Percentiles rank a stretch among this genome's conserved stretches.
Evolutionary conservation across 2,329 filamentous ascomycete species (phyloP).

Genomic region (Claviceps maximensis): DNA sequence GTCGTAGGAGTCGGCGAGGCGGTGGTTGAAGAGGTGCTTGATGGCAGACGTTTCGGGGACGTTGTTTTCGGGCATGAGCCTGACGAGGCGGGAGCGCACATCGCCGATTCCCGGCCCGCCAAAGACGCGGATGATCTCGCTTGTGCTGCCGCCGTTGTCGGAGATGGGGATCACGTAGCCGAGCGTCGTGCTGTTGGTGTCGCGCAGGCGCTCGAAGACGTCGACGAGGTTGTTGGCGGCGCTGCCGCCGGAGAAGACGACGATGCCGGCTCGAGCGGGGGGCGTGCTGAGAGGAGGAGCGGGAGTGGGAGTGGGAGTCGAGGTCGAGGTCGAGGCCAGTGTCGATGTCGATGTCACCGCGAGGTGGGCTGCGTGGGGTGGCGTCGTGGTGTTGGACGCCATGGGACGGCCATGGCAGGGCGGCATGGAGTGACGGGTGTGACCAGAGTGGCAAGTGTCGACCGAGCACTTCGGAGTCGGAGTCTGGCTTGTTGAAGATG

Average conservation of each 20-base stretch:
- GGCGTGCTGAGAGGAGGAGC: background rate
- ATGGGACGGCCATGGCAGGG: too few relatives aligned
- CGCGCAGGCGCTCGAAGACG: slow-evolving; percentile 58
- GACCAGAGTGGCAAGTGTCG: too few relatives aligned
- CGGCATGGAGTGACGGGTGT: too few relatives aligned
- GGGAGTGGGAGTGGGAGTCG: background rate
- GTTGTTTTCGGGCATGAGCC: slow-evolving; percentile 61
- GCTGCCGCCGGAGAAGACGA: slow-evolving; percentile 83
- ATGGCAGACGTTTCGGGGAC: slow-evolving; percentile 59
- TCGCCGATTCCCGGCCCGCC: slow-evolving; percentile 62
- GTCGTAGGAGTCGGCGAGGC: slow-evolving; percentile 45
- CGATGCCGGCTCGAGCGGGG: slow-evolving; percentile 36
- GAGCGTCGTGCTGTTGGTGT: slow-evolving; percentile 52
- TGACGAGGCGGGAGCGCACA: slow-evolving; percentile 55
- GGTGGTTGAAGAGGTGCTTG: slow-evolving; percentile 75
- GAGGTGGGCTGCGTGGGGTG: too few relatives aligned
- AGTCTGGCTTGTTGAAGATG: too few relatives aligned
- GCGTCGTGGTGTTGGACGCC: too few relatives aligned
- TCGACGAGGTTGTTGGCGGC: slow-evolving; percentile 93
- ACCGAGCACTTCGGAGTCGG: too few relatives aligned
- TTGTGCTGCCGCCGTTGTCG: slow-evolving; percentile 90
- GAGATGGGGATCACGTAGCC: slow-evolving; percentile 90
- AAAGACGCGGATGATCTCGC: slow-evolving; percentile 86
- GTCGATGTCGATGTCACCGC: background rate
- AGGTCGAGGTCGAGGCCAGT: background rate